phyloP scores from a whole-genome alignment of 257 asterid genomes.

The Nicotiana paniculata region DNA sequence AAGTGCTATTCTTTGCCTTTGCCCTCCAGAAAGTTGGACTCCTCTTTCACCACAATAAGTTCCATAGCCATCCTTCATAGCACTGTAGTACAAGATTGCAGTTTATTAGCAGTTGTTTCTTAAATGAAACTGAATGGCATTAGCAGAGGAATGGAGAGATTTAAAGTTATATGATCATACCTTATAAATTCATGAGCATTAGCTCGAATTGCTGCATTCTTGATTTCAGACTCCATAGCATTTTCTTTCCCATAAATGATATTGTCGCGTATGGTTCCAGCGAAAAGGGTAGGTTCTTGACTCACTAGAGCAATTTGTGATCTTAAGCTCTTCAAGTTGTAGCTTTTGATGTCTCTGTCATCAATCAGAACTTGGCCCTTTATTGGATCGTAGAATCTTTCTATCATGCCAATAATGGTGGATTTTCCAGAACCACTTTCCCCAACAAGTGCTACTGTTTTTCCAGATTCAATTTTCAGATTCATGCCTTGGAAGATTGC shows the following conservation, averaged over 20 bases:
- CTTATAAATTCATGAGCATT: conserved; percentile 81
- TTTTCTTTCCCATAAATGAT: conserved; percentile 46
- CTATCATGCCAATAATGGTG: conserved; percentile 55
- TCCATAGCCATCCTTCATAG: conserved; percentile 51
- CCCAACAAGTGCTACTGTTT: conserved; percentile 59
- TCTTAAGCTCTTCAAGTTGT: conserved; percentile 52
- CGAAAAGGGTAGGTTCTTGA: conserved; percentile 66
- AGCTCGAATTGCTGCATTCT: conserved; percentile 49
- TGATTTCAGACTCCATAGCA: conserved; percentile 55
- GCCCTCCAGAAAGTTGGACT: conserved; percentile 71
- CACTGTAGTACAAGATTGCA: conserved; percentile 23
- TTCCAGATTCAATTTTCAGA: conserved; percentile 54
- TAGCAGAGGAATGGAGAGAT: not conserved
- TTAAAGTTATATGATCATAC: conserved; percentile 15
- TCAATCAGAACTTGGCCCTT: conserved; percentile 53
- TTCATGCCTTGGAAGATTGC: conserved; percentile 52
- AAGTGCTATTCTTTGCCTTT: conserved; percentile 61
- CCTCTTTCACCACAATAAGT: conserved; percentile 81
- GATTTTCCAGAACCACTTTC: conserved; percentile 83
- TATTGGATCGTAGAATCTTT: conserved; percentile 66
- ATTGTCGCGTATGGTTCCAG: conserved; percentile 53
- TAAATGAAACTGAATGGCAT: not conserved
- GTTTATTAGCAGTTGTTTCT: not conserved
- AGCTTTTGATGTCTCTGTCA: conserved; percentile 44
- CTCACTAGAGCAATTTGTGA: conserved; percentile 63